These are phyloP conservation scores for Thraustotheca clavata DNA, from an alignment of 352 stramenopile species.

Conservation along the genomic window DNA sequence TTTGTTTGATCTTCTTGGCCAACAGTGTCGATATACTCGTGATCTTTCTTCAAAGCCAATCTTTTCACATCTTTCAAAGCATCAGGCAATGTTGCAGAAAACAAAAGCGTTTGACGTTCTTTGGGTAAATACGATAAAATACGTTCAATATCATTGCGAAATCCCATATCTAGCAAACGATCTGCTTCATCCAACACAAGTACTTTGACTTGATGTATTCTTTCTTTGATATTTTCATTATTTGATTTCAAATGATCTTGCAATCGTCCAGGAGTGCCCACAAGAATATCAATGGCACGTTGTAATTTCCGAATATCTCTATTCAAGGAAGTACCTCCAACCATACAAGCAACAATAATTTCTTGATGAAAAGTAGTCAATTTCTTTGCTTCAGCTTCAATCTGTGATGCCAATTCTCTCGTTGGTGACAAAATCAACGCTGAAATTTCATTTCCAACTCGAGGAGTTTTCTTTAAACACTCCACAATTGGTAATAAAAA, in stretches of 20 bases:
- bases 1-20: conserved; percentile 88
- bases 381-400: conserved; percentile 79
- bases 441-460: conserved; percentile 79
- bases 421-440: conserved; percentile 86
- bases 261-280: conserved; percentile 94
- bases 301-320: conserved; percentile 42
- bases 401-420: conserved; percentile 87
- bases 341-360: conserved; percentile 61
- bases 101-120: conserved; percentile 91
- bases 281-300: conserved; percentile 84
- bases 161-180: conserved; percentile 94
- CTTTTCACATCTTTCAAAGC: conserved; percentile 81
- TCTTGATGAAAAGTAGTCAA: conserved; percentile 82
- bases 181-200: conserved; percentile 95
- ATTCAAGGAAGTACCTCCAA: conserved; percentile 87
- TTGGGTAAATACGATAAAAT: conserved; percentile 49
- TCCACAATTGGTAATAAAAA: conserved; percentile 86
- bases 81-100: conserved; percentile 90
- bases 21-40: conserved; percentile 91
- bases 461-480: conserved; percentile 58
- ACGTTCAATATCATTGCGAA: conserved; percentile 85
- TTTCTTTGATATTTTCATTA: conserved; percentile 70
- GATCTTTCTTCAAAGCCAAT: conserved; percentile 76
- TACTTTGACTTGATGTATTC: conserved; percentile 33
- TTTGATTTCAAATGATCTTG: conserved; percentile 93